Conservation (phyloP, 371 early-diverging fungal genomes). For the Mortierella sp. region DNA sequence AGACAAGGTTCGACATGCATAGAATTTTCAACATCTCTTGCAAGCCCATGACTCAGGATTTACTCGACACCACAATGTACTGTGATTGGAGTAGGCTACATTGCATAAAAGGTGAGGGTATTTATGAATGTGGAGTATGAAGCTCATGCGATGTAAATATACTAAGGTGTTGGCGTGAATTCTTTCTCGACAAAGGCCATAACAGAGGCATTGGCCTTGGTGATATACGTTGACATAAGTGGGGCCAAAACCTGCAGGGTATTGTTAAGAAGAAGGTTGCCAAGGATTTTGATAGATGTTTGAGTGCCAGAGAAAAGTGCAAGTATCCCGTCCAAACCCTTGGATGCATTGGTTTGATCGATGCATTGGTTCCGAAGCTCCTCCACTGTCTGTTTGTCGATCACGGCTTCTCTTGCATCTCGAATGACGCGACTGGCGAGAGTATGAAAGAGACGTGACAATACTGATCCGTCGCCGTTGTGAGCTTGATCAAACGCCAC, state of each 20-base stretch:
- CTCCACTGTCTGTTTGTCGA: slow-evolving; percentile 19
- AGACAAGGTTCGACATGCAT: too few species aligned
- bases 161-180: slow-evolving; percentile 4
- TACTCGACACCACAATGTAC: too few species aligned
- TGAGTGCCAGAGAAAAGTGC: slow-evolving; percentile 9
- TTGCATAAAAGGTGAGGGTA: too few species aligned
- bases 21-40: too few species aligned
- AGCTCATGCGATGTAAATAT: slow-evolving; percentile 6
- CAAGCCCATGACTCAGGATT: too few species aligned
- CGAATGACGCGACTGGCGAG: slow-evolving; percentile 20
- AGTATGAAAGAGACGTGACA: slow-evolving; percentile 21
- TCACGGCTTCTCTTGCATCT: slow-evolving; percentile 18
- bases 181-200: slow-evolving; percentile 22
- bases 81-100: too few species aligned
- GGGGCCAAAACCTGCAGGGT: slow-evolving; percentile 24
- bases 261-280: slow-evolving; percentile 15
- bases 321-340: slow-evolving; percentile 19
- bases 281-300: slow-evolving; percentile 16
- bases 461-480: too few species aligned
- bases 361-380: slow-evolving; percentile 17
- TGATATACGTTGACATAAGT: slow-evolving; percentile 24
- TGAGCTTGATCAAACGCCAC: too few species aligned
- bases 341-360: slow-evolving; percentile 10
- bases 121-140: not conserved
- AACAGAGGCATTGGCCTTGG: slow-evolving; percentile 28